A percentile compares a stretch with the other conserved stretches of the same genome.
Evolutionary conservation across 2,329 filamentous ascomycete genomes (phyloP).

Genomic region (Colletotrichum viniferum): DNA sequence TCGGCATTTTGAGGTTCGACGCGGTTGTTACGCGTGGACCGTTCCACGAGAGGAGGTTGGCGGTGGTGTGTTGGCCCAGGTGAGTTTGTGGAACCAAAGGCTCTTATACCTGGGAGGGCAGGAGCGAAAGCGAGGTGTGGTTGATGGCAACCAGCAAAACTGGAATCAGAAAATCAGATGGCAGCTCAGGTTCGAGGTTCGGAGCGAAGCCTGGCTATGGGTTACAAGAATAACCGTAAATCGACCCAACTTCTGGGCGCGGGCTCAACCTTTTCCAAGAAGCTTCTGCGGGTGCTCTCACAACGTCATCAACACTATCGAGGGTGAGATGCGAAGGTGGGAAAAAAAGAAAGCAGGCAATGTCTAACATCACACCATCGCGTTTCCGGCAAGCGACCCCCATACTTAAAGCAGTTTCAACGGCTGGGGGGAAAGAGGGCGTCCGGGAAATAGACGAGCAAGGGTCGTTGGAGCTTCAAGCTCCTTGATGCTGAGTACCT

Average conservation of each 20-base stretch:
- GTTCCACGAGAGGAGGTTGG: neutral
- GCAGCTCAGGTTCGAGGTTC: neutral
- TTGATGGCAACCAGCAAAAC: neutral
- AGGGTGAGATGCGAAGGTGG: neutral
- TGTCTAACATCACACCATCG: neutral
- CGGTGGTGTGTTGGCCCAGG: neutral
- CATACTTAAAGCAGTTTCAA: constrained; percentile 3
- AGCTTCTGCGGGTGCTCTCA: neutral
- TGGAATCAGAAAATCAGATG: neutral
- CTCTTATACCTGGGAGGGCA: neutral
- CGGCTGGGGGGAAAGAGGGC: neutral
- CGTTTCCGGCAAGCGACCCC: neutral
- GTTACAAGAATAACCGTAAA: neutral
- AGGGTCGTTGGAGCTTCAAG: neutral
- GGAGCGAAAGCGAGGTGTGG: neutral
- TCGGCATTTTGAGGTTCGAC: constrained; percentile 6
- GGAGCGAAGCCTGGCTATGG: neutral
- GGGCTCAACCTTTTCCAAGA: neutral
- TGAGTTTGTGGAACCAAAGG: neutral
- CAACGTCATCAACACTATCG: neutral
- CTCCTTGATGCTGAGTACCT: neutral
- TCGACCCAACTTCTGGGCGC: neutral
- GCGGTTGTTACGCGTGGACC: neutral
- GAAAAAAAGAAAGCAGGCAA: neutral
- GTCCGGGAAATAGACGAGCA: neutral